Evolutionary conservation across 257 asterid genomes (phyloP).

Genomic region (Plectranthus barbatus): DNA sequence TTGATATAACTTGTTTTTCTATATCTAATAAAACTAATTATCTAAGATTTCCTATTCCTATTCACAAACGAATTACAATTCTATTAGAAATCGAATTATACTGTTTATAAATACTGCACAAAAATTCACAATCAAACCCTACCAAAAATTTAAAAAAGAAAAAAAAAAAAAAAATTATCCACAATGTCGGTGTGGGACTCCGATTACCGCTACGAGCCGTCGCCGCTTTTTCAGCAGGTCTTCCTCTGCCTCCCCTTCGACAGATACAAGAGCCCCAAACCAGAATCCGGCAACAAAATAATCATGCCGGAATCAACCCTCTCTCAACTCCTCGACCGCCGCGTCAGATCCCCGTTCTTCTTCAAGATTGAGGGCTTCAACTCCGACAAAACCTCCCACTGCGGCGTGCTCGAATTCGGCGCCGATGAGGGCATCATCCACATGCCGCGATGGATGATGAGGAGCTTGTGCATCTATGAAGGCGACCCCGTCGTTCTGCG

Average conservation of each 20-base stretch:
- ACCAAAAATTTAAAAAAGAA: no score
- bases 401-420: no score
- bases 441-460: slow-evolving; percentile 18
- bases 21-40: no score
- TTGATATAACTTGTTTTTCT: no score
- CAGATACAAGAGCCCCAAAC: neutral
- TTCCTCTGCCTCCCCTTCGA: slow-evolving; percentile 2
- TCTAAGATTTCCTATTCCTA: no score
- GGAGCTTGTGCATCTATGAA: neutral
- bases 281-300: slow-evolving; percentile 6
- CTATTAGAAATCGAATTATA: no score
- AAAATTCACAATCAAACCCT: no score
- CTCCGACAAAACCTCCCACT: neutral
- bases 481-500: no score
- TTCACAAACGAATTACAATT: no score
- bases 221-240: neutral
- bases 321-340: neutral
- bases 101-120: no score
- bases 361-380: neutral
- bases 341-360: neutral
- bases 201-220: neutral
- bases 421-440: slow-evolving; percentile 1
- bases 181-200: neutral
- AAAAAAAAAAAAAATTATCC: no score
- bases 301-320: slow-evolving; percentile 1